These are phyloP conservation scores for Apiospora phragmitis DNA, from an alignment of 2,329 filamentous ascomycete genomes.

Conservation along the genomic window DNA sequence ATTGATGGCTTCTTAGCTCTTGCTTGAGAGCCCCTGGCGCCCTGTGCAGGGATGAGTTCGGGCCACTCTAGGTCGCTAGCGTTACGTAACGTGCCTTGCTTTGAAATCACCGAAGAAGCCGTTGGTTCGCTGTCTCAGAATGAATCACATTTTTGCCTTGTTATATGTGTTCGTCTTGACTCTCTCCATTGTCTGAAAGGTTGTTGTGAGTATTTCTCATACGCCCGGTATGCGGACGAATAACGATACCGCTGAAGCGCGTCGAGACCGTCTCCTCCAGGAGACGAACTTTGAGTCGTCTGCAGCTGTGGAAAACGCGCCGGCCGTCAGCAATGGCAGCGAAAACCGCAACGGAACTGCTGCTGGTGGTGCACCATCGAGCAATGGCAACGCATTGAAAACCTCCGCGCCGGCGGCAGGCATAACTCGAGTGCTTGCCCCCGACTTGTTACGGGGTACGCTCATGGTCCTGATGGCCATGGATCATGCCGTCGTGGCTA, in stretches of 20 bases:
- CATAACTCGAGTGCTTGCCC: constrained; percentile 36
- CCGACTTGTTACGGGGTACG: constrained; percentile 45
- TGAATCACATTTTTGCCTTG: neutral
- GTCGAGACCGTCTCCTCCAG: neutral
- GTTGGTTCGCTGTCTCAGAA: neutral
- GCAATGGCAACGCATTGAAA: neutral
- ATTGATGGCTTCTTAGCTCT: constrained; percentile 7
- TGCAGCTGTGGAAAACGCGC: neutral
- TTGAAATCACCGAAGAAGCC: constrained; percentile 5
- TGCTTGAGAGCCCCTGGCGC: neutral
- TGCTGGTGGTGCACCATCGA: neutral
- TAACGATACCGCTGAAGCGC: neutral
- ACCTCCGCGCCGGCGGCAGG: neutral
- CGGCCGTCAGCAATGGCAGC: neutral
- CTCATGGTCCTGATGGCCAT: constrained; percentile 47
- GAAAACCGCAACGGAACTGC: neutral
- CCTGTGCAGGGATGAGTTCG: neutral
- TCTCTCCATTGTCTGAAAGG: neutral
- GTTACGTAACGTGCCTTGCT: neutral
- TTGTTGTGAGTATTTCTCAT: neutral
- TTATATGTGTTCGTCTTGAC: neutral
- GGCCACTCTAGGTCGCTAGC: neutral
- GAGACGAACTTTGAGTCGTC: neutral
- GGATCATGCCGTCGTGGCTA: constrained; percentile 40
- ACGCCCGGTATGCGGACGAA: neutral